Base-by-base conservation (phyloP, 148 eudicot species). In the Rhododendron griersonianum region DNA sequence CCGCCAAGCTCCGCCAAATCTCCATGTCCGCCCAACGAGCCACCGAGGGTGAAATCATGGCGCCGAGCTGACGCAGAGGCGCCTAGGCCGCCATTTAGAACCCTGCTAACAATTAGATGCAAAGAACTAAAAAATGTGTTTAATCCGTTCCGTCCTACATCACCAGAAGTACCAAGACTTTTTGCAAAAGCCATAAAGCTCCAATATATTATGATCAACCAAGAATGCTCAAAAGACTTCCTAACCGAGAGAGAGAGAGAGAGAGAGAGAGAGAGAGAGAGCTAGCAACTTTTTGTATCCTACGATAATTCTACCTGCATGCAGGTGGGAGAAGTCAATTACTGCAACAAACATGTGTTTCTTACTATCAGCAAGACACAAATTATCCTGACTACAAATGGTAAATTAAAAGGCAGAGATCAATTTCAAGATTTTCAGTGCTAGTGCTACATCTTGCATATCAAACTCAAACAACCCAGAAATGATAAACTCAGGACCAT, bases 311-410 rank as follows among this genome's bases (percentile, higher is more conserved):
- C 28, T 14, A 80, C 30, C 25, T n/a, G n/a, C 81, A 78, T 45
- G 45, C 55, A 47, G 16, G 81, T 80, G 55, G 82, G 39, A 50
- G 6, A 50, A 25, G 83, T 33, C 69, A 55, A 30, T 19, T 81
- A 55, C 67, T 16, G 28, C 67, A 81, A 55, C 67, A 81, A 81
- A 80, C 53, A 30, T 4, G 83, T 30, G 83, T 81, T 81, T 81
- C 69, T 19, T 55, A 30, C 63, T 14, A 51, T 51, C 63, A 50
- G 63, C 63, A 50, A 80, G 33, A 80, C 15, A 81, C 55, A 48
- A 30, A 13, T 30, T 23, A 2, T 55, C 45, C 18, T 0, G 7
- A 53, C 10, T 55, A 65, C 69, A 55, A 81, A 81, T 81, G 35
- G 61, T 14, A 81, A 15, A 35, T 25, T n/a, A 80, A 2, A 47